These are phyloP conservation scores for Rehmannia glutinosa DNA, from an alignment of 257 asterid species.

Conservation along the genomic window DNA sequence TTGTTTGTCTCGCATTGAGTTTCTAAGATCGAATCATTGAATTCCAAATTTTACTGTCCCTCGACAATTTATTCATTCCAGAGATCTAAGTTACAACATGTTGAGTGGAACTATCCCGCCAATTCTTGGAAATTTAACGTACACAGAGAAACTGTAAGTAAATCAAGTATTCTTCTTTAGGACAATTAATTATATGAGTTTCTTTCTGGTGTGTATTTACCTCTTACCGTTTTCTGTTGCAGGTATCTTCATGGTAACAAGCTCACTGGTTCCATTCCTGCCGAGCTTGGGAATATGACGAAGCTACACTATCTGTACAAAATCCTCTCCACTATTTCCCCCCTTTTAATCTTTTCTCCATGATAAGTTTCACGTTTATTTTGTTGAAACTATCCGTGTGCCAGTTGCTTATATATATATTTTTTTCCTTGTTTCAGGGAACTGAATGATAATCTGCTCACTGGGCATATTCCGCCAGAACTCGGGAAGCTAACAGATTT, in stretches of 20 bases:
- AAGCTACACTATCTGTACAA: constrained; percentile 85
- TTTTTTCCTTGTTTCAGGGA: constrained; percentile 39
- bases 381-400: not conserved
- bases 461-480: constrained; percentile 76
- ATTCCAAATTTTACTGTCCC: too few relatives aligned
- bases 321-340: not conserved
- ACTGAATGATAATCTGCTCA: constrained; percentile 76
- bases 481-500: constrained; percentile 92
- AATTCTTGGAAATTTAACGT: constrained; percentile 85
- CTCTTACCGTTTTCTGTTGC: not conserved
- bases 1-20: not conserved
- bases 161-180: not conserved
- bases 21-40: too few relatives aligned
- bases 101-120: constrained; percentile 89
- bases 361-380: not conserved
- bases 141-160: constrained; percentile 88
- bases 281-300: constrained; percentile 97
- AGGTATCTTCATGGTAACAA: constrained; percentile 93
- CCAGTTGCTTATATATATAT: not conserved
- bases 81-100: constrained; percentile 86
- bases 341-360: not conserved
- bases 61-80: constrained; percentile 16
- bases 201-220: too few relatives aligned
- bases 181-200: not conserved
- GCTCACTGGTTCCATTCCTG: constrained; percentile 80